Evolutionary conservation across 2,329 filamentous ascomycete genomes (phyloP), one percentile per base, ranked within the genome.

Genomic region (Penicillium verrucosum): DNA sequence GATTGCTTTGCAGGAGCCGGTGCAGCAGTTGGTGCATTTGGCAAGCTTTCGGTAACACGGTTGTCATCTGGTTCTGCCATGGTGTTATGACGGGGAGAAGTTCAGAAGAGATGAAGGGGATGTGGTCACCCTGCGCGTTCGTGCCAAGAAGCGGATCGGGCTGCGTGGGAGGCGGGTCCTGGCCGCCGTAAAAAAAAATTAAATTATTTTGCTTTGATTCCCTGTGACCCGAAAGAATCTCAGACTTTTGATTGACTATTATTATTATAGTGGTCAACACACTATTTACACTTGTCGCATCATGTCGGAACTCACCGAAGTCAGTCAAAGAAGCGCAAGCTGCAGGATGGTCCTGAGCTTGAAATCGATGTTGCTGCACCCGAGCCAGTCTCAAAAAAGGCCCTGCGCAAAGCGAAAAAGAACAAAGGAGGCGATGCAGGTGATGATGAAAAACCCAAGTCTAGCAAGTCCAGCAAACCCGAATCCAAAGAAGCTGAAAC

Each of bases 321-420:
- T 61, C 43, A 65, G 58, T 38, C 63, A 71, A 42, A 83, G 71
- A 91, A 95, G 78, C 88, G 89, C 74, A 94, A 93, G 75, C 78
- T 85, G 37, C 66, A 70, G 48, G 76, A 76, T 18, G 72, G 68
- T 37, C 59, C 71, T 25, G 89, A 92, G 68, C 88, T 99, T 68
- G 91, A 96, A 74, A 92, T 99, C 71, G 90, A 99, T 73, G 78
- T 99, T 60, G 82, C 80, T 62, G 86, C 89, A n/a, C 94, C 94
- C 27, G 92, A 97, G 70, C 94, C 94, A 21, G 90, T 91, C 1
- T 97, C 94, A 34, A 99, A 97, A 76, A 95, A 94, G 72, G 92
- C 90, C 60, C 85, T 92, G 65, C 91, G 94, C 71, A 87, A 88
- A 60, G 85, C 95, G 57, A 97, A 97, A 75, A 97, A 96, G 78